phyloP scores from a whole-genome alignment of 306 rosid species.

The Acacia melanoxylon region DNA sequence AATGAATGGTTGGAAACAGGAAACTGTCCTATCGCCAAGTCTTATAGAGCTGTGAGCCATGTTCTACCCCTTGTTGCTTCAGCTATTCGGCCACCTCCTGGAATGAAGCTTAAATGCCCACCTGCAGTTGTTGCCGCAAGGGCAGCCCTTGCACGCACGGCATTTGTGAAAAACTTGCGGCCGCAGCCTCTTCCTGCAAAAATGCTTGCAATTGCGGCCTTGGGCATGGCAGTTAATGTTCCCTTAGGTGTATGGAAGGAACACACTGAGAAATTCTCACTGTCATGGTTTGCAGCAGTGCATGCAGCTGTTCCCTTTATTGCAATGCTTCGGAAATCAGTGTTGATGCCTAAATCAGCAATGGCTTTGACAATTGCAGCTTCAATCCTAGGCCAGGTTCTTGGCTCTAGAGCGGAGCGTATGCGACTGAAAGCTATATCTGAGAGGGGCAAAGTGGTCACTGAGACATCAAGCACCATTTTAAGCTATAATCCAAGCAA shows the following conservation, averaged over 20 bases:
- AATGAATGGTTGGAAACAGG: conserved; percentile 77
- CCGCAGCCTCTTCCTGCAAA: conserved; percentile 88
- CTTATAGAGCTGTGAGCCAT: conserved; percentile 70
- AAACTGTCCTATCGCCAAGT: conserved; percentile 82
- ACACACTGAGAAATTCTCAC: conserved; percentile 68
- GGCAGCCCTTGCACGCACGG: conserved; percentile 85
- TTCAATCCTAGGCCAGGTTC: conserved; percentile 74
- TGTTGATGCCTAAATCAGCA: conserved; percentile 83
- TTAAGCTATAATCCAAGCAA: conserved; percentile 26
- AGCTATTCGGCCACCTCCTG: conserved; percentile 67
- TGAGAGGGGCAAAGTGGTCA: conserved; percentile 44
- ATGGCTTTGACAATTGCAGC: conserved; percentile 83
- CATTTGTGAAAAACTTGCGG: conserved; percentile 71
- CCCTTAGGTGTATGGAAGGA: conserved; percentile 90
- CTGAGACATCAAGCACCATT: conserved; percentile 32
- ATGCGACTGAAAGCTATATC: conserved; percentile 57
- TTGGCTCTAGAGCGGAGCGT: conserved; percentile 85
- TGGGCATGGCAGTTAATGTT: conserved; percentile 80
- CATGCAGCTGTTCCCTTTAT: conserved; percentile 89
- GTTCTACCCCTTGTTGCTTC: conserved; percentile 79
- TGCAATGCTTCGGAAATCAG: conserved; percentile 81
- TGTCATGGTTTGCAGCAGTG: conserved; percentile 78
- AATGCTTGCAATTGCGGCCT: conserved; percentile 77
- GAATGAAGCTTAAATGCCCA: conserved; percentile 69
- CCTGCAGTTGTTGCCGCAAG: conserved; percentile 84